These are phyloP conservation scores for Podila horticola DNA, from an alignment of 192 early-diverging fungal species.

Conservation along the genomic window DNA sequence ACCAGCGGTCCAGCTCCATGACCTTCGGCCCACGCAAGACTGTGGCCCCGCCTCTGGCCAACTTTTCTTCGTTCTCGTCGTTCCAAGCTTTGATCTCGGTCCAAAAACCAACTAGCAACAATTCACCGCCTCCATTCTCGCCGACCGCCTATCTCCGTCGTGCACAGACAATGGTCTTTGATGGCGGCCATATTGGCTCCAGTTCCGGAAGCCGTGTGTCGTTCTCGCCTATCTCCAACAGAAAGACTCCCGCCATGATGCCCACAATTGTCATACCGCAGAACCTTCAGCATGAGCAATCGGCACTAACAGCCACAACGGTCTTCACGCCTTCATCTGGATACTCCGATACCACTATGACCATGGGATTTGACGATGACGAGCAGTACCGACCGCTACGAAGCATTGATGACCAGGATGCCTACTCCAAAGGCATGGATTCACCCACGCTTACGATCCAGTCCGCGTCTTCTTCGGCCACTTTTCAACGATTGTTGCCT, in stretches of 20 bases:
- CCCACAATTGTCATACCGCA: constrained; percentile 35
- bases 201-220: background rate
- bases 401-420: too few species aligned
- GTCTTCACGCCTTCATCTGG: background rate
- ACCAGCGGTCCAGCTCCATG: constrained; percentile 12
- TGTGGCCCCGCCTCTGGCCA: background rate
- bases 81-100: constrained; percentile 10
- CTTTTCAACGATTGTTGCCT: too few species aligned
- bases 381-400: too few species aligned
- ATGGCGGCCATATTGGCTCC: background rate
- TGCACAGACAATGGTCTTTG: constrained; percentile 6
- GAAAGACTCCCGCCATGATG: constrained; percentile 21
- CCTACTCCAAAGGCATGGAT: too few species aligned
- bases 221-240: constrained; percentile 15
- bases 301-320: constrained; percentile 12
- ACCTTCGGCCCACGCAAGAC: constrained; percentile 14
- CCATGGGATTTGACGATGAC: background rate
- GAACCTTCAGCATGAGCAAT: background rate
- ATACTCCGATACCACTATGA: constrained; percentile 9
- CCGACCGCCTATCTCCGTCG: constrained; percentile 15
- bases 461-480: too few species aligned
- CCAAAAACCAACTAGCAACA: background rate
- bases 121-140: constrained; percentile 4
- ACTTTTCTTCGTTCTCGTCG: constrained; percentile 7
- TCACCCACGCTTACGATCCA: too few species aligned